Base-by-base conservation (phyloP, 306 rosid genomes). In the Citrullus colocynthis region DNA sequence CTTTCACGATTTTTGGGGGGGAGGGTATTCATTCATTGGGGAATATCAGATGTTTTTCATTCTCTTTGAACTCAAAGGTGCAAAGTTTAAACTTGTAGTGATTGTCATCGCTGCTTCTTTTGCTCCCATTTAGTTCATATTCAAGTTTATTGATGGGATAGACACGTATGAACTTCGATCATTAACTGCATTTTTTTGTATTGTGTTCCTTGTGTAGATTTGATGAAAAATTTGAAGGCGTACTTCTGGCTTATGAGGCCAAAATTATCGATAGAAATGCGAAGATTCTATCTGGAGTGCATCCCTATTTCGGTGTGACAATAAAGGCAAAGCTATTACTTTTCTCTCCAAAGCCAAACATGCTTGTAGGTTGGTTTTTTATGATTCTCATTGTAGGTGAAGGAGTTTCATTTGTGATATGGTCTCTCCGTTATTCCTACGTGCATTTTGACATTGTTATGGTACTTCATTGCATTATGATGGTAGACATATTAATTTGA, bases 311-410 rank as follows among this genome's bases (percentile, higher is more conserved):
- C 37, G 81, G 85, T 20, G 93, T 92, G 79, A 79, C 72, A 48
- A 72, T 91, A 16, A 87, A 83, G 58, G 91, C 85, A 24, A 88
- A 85, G 59, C 37, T 88, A 77, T 84, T 96, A 17, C 92, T 91
- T 51, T 92, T 89, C 82, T 89, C 93, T 69, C 96, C 97, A 6
- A 89, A 87, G 79, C 97, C 96, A n/a, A 66, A 91, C 81, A 91
- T 85, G 99, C 90, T 88, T 78, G 76, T 92, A 89, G 99, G 97
- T 92, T 84, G 36, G 82, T 78, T 56, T 41, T 11, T 45, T 12
- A 8, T 9, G 34, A 18, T n/a, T 49, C 32, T 16, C 18, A 54
- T 36, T 0, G 9, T 9, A 17, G 16, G 15, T 72, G 7, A 7
- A 28, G 60, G 60, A 45, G 56, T 28, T 49, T 13, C 28, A 15